Base-by-base conservation (phyloP, 495 filamentous ascomycete species). In the Aspergillus heteromorphus region DNA sequence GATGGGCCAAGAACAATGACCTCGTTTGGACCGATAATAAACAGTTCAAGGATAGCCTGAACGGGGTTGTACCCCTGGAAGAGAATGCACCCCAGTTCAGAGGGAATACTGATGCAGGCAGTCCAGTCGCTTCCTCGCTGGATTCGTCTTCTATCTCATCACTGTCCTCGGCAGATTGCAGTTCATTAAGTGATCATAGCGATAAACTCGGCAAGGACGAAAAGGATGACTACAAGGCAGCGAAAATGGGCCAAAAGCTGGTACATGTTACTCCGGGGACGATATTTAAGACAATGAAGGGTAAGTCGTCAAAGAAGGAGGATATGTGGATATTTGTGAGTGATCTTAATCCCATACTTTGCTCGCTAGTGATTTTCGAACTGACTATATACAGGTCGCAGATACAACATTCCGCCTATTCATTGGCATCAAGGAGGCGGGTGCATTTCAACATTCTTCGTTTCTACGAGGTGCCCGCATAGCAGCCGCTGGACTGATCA, bases 301-400 rank as follows among this genome's bases (percentile, higher is more conserved):
- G 87, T 31, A 85, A 84, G 45, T 79, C 84, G 2, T 82, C 87
- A 6, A 82, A 81, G 61, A 88, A 85, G 62, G 87, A 87, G 57
- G 88, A 87, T 61, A 92, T 86, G 27, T 96, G 91, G 91, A 92
- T 96, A 38, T 96, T 95, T 62, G 91, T 82, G 56, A 57, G 74
- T 64, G 6, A 0, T 17, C 6, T 10, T 8, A 20, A 29, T 16
- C 9, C 5, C 6, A 9, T 38, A 4, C 21, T 51, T 20, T n/a
- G 17, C 9, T 10, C 21, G 11, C 1, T 38, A 14, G 30, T 52
- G 8, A 34, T 50, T 21, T n/a, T 25, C 25, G 25, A 6, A 27
- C 40, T 34, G 57, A 40, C 6, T 19, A 20, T 42, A 6, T 20
- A 18, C 21, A 73, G 71, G 71, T 74, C n/a, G 72, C 72, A 29